Base-by-base conservation (phyloP, 179 eudicot species). In the Monotropa hypopitys region DNA sequence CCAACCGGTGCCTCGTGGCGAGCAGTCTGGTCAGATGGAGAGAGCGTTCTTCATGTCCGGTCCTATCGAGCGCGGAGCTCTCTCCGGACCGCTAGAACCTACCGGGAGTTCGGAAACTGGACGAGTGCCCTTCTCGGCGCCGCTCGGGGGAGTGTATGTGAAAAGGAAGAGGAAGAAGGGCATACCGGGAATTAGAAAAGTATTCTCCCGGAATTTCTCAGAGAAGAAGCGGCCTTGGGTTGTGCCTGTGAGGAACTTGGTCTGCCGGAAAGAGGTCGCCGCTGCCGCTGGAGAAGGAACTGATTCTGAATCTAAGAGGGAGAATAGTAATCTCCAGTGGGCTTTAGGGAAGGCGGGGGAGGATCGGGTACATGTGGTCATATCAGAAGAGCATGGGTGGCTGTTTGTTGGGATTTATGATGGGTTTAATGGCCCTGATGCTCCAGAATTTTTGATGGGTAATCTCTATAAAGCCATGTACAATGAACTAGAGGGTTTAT, bases 381-480 rank as follows among this genome's bases (percentile, higher is more conserved):
- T 95, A 3, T 95, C 98, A 0, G 99, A 95, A 68, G 98, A 93
- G 77, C 94, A 84, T 79, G 99, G 94, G 7, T 95, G 99, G 99
- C 80, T 95, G 70, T 95, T 95, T 87, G 95, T 93, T 71, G 99
- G 99, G 88, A 95, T 95, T 83, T 95, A 95, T 83, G 99, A 95
- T 77, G 99, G 99, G 75, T 95, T 95, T 80, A 95, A 95, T 75
- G 99, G 99, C 23, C 97, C 99, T 8, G 99, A 95, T 93, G 99
- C 97, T 10, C 99, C 99, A 0, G 99, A 95, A 81, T 95, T 93
- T 73, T 82, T 95, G 83, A 93, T 95, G 98, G 90, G 93, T 73
- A 90, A 93, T 86, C 85, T 95, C 77, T 95, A 93, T 65, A 88
- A 89, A 23, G 90, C 98, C 26, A 85, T 93, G 78, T 93, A 87